phyloP scores from a whole-genome alignment of 768 basidiomycete genomes.

The Boletus vinaceobasis region DNA sequence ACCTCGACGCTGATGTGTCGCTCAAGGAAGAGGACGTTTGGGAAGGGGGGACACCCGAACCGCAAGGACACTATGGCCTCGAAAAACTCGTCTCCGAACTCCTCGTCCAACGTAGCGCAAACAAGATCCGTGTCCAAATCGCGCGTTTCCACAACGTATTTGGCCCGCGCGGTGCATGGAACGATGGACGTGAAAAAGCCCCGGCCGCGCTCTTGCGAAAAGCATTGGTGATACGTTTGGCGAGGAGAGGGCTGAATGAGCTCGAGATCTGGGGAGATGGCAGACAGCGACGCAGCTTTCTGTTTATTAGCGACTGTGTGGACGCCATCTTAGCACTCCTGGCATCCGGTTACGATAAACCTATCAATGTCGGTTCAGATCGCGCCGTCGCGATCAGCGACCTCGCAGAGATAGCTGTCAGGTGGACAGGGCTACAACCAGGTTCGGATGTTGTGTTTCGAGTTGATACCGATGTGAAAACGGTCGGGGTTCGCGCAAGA shows the following conservation, averaged over 20 bases:
- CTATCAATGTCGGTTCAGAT: conserved; percentile 55
- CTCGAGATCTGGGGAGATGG: conserved; percentile 62
- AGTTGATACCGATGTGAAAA: conserved; percentile 26
- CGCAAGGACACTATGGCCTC: conserved; percentile 58
- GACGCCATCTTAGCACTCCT: conserved; percentile 47
- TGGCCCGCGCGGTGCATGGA: conserved; percentile 53
- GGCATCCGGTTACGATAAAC: conserved; percentile 30
- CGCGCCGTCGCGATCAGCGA: conserved; percentile 38
- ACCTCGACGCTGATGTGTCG: conserved; percentile 34
- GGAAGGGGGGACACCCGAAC: conserved; percentile 35
- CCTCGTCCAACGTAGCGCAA: conserved; percentile 34
- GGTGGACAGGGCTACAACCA: conserved; percentile 28
- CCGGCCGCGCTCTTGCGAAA: conserved; percentile 58
- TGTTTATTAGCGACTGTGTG: conserved; percentile 54
- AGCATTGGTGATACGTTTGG: conserved; percentile 34
- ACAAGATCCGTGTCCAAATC: conserved; percentile 39
- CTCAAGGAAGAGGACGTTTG: conserved; percentile 48
- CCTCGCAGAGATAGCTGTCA: conserved; percentile 41
- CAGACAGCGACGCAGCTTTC: conserved; percentile 49
- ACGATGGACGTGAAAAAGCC: conserved; percentile 53
- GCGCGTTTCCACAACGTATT: conserved; percentile 60
- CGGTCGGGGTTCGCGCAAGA: conserved; percentile 47
- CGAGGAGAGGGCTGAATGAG: conserved; percentile 1
- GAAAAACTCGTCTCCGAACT: conserved; percentile 54
- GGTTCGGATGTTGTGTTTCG: conserved; percentile 26